phyloP scores from a whole-genome alignment of 805 yeast species.

The Blastobotrys robertii region DNA sequence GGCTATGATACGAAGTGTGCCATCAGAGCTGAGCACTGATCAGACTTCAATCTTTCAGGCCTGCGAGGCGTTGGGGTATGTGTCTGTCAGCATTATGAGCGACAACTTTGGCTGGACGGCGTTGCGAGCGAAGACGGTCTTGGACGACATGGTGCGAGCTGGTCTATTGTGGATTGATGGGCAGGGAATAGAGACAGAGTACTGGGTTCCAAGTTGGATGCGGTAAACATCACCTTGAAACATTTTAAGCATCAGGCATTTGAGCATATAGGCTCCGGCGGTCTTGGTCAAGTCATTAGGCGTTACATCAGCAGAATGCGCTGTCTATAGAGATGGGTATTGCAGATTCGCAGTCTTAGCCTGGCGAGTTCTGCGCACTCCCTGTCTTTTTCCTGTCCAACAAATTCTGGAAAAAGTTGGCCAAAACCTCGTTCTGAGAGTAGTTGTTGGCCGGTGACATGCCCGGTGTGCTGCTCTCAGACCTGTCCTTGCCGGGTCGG shows the following conservation, averaged over 20 bases:
- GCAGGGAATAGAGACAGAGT: constrained; percentile 27
- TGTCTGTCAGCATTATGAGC: constrained; percentile 48
- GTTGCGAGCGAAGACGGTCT: constrained; percentile 47
- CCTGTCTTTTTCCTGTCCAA: constrained; percentile 7
- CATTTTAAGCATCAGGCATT: too few species aligned
- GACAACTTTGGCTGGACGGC: constrained; percentile 74
- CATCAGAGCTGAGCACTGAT: constrained; percentile 55
- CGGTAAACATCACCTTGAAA: too few species aligned
- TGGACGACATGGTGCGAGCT: constrained; percentile 69
- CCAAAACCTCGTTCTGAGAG: constrained; percentile 17
- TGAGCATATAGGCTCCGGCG: too few species aligned
- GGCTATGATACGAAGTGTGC: constrained; percentile 52
- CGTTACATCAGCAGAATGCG: too few species aligned
- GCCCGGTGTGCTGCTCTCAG: constrained; percentile 11
- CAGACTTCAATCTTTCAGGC: constrained; percentile 64
- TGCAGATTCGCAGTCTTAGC: neutral
- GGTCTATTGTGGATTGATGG: constrained; percentile 83
- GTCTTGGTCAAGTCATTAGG: too few species aligned
- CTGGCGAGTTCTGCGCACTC: neutral
- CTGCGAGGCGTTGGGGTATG: constrained; percentile 69
- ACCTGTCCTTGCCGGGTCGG: constrained; percentile 5
- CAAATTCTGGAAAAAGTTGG: constrained; percentile 20
- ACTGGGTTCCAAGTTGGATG: constrained; percentile 26
- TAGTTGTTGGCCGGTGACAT: constrained; percentile 3
- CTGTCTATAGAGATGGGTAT: neutral